A percentile compares a stretch with the other conserved stretches of the same genome.
These are phyloP conservation scores for Angophora floribunda DNA, from an alignment of 345 rosid species.

Conservation along the genomic window DNA sequence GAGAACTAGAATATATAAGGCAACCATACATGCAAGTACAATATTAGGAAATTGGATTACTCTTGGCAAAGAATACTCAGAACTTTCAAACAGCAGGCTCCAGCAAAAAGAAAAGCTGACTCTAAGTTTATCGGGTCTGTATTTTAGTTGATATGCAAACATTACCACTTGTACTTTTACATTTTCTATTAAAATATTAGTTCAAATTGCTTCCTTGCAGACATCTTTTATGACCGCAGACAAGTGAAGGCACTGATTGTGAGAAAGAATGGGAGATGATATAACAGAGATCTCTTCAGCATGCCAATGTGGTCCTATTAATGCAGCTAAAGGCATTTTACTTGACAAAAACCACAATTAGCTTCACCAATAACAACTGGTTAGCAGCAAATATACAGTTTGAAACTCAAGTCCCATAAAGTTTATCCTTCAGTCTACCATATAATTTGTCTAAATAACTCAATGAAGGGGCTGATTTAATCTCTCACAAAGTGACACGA, in stretches of 20 bases:
- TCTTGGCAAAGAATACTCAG: background rate
- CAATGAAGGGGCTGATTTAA: background rate
- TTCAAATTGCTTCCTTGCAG: background rate
- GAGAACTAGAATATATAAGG: background rate
- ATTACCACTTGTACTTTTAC: background rate
- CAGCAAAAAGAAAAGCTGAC: background rate
- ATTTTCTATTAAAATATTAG: background rate
- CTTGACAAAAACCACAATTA: background rate
- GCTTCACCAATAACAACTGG: background rate
- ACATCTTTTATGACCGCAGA: background rate
- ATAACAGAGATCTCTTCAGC: background rate
- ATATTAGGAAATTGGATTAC: background rate
- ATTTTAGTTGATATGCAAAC: background rate
- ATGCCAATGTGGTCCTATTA: background rate
- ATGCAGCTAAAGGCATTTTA: background rate
- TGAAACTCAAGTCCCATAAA: background rate
- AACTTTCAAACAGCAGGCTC: background rate
- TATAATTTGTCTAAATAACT: background rate
- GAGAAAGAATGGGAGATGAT: background rate
- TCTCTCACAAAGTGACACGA: background rate
- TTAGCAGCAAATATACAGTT: background rate
- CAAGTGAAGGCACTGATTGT: background rate
- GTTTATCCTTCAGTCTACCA: background rate
- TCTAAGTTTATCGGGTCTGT: background rate
- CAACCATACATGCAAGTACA: background rate